Percentiles rank a stretch among this genome's conserved stretches.
These are phyloP conservation scores for Anisogramma anomala DNA, from an alignment of 2,329 filamentous ascomycete species.

Conservation along the genomic window DNA sequence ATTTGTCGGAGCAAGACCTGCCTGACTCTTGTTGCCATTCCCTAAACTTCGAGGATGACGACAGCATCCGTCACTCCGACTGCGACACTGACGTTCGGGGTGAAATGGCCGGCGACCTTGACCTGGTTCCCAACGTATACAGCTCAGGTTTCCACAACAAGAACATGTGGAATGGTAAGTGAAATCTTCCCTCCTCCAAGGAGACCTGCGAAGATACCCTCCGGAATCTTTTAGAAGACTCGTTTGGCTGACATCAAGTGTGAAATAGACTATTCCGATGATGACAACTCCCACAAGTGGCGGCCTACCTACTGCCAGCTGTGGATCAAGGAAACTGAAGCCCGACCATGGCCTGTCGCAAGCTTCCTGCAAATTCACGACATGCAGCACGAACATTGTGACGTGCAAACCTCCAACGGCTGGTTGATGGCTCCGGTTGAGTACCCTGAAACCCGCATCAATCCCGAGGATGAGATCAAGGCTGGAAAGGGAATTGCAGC, in stretches of 20 bases:
- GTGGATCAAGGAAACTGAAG: background rate
- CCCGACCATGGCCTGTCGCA: background rate
- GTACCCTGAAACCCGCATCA: constrained; percentile 5
- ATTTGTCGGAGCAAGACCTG: constrained; percentile 8
- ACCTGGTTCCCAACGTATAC: constrained; percentile 4
- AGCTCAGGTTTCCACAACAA: constrained; percentile 6
- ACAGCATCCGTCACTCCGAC: background rate
- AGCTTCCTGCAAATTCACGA: background rate
- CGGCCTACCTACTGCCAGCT: background rate
- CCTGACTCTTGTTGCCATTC: constrained; percentile 4
- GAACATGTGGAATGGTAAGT: constrained; percentile 8
- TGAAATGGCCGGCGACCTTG: constrained; percentile 9
- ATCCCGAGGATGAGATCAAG: background rate
- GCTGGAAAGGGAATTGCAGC: background rate
- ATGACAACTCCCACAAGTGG: no score
- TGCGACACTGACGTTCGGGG: constrained; percentile 5
- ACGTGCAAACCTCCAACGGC: constrained; percentile 10
- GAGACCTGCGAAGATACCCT: no score
- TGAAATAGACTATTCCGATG: no score
- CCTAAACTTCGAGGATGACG: background rate
- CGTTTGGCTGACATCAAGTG: no score
- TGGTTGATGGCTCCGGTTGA: constrained; percentile 8
- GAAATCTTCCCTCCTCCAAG: no score
- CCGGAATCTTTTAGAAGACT: no score
- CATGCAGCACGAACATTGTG: constrained; percentile 8